These are phyloP conservation scores for Alternaria panax DNA, from an alignment of 2,329 filamentous ascomycete species.

Conservation along the genomic window DNA sequence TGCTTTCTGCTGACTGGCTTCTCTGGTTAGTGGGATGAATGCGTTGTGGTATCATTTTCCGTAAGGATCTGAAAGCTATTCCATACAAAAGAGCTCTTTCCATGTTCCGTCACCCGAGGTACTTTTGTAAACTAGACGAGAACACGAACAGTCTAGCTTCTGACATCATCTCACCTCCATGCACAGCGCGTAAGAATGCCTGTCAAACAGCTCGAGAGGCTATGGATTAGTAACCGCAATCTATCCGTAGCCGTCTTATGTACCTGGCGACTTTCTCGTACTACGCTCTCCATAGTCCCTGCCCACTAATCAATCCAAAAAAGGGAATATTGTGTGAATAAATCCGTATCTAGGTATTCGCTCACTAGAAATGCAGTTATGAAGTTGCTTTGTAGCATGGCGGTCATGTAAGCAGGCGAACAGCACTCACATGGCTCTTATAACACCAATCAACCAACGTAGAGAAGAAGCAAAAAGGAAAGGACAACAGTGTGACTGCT, in stretches of 20 bases:
- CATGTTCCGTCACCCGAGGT: neutral
- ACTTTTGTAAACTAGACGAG: no score
- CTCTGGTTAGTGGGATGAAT: neutral
- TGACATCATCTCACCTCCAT: neutral
- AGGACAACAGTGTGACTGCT: neutral
- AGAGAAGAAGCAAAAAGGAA: neutral
- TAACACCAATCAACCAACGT: neutral
- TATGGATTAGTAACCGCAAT: neutral
- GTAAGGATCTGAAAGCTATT: neutral
- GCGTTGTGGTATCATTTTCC: neutral
- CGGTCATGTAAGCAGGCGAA: neutral
- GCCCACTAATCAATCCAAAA: neutral
- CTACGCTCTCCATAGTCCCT: neutral
- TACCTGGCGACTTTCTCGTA: neutral
- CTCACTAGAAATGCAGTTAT: neutral
- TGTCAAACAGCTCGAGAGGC: neutral
- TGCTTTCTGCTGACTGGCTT: neutral
- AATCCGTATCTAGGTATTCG: neutral
- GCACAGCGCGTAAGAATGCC: neutral
- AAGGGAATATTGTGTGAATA: neutral
- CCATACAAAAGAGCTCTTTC: neutral
- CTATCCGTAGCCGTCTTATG: neutral
- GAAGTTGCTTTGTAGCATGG: conserved; percentile 1
- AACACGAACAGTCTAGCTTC: no score
- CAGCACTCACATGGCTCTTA: neutral